These are phyloP conservation scores for Diatrype stigma DNA, from an alignment of 2,329 filamentous ascomycete species.

Conservation along the genomic window DNA sequence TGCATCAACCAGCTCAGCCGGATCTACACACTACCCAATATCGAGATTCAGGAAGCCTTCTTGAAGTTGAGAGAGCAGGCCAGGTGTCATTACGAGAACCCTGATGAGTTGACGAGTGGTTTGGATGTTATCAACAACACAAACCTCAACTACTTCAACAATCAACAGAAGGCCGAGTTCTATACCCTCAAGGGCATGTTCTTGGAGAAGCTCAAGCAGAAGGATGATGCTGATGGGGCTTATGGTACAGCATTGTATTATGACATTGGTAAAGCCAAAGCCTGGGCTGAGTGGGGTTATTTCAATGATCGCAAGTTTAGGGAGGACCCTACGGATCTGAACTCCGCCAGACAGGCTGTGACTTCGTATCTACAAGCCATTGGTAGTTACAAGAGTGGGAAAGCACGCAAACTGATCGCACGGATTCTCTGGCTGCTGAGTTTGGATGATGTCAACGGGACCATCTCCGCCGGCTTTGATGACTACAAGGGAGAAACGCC, in stretches of 20 bases:
- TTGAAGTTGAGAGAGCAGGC: slow-evolving; percentile 97
- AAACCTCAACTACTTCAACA: slow-evolving; percentile 96
- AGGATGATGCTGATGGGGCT: slow-evolving; percentile 86
- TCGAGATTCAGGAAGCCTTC: slow-evolving; percentile 99
- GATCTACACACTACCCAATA: slow-evolving; percentile 98
- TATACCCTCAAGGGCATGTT: slow-evolving; percentile 99
- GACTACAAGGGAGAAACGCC: slow-evolving; percentile 97
- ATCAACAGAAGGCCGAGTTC: slow-evolving; percentile 95
- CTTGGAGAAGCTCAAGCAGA: slow-evolving; percentile 85
- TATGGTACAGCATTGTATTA: slow-evolving; percentile 95
- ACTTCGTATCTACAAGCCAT: slow-evolving; percentile 96
- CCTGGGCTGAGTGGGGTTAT: slow-evolving; percentile 98
- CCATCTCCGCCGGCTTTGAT: slow-evolving; percentile 81
- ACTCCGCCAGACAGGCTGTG: slow-evolving; percentile 82
- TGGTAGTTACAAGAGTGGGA: slow-evolving; percentile 94
- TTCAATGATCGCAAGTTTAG: slow-evolving; percentile 98
- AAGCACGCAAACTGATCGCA: slow-evolving; percentile 88
- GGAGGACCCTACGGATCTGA: slow-evolving; percentile 76
- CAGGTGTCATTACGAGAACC: slow-evolving; percentile 97
- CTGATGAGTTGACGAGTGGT: slow-evolving; percentile 83
- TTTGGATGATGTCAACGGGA: slow-evolving; percentile 82
- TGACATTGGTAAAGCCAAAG: slow-evolving; percentile 91
- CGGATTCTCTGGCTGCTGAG: slow-evolving; percentile 94
- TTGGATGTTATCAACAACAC: slow-evolving; percentile 99
- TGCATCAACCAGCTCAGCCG: slow-evolving; percentile 96